Conservation (phyloP, 1,139 yeast genomes). For the Debaryomycetaceae sp. region DNA sequence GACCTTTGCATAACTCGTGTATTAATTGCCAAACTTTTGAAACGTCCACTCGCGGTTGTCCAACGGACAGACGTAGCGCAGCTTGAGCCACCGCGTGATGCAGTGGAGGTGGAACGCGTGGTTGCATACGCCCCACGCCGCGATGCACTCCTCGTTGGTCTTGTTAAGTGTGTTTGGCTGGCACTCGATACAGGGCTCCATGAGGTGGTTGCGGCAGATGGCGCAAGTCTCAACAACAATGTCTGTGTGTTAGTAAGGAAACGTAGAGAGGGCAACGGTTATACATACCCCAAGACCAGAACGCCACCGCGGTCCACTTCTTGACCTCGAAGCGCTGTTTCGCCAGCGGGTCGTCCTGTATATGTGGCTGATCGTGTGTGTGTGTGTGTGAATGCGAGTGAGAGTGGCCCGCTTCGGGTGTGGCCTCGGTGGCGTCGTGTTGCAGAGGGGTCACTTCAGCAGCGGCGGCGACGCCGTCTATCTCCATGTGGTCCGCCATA, state of each 20-base stretch:
- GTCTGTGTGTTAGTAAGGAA: constrained; percentile 27
- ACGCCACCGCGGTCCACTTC: constrained; percentile 97
- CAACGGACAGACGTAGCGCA: constrained; percentile 96
- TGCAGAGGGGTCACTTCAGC: too few species aligned
- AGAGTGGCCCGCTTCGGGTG: constrained; percentile 3
- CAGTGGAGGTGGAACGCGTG: constrained; percentile 96
- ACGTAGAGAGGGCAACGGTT: background rate
- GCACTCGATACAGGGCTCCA: constrained; percentile 99
- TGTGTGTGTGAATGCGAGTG: constrained; percentile 6
- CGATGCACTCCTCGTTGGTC: constrained; percentile 78
- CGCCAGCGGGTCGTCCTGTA: constrained; percentile 7
- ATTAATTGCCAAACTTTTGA: constrained; percentile 64
- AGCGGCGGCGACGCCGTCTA: too few species aligned
- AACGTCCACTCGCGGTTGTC: constrained; percentile 93
- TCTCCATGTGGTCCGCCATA: constrained; percentile 14
- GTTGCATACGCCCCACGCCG: constrained; percentile 97
- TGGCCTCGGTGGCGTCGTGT: constrained; percentile 1
- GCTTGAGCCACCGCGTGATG: constrained; percentile 91
- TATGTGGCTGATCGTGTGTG: constrained; percentile 1
- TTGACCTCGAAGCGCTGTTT: constrained; percentile 45
- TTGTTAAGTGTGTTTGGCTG: constrained; percentile 74
- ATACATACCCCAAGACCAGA: constrained; percentile 94
- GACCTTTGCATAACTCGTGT: background rate
- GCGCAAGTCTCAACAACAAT: constrained; percentile 96
- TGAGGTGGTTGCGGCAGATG: constrained; percentile 93